A percentile compares a stretch with the other conserved stretches of the same genome.
Evolutionary conservation across 2,329 filamentous ascomycete genomes (phyloP).

Genomic region (Clonostachys sp.): DNA sequence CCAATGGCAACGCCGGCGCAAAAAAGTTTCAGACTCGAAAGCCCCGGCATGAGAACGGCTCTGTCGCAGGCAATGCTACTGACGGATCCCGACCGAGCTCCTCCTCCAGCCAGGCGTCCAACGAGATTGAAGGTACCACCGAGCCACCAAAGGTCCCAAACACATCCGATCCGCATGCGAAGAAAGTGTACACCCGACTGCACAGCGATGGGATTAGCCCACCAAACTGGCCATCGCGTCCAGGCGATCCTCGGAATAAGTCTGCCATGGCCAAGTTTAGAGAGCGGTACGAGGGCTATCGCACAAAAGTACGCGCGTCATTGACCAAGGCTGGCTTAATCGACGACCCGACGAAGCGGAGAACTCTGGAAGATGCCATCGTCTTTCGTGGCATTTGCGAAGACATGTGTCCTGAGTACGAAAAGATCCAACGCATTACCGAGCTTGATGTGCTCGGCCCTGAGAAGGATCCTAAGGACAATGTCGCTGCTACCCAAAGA

Average conservation of each 20-base stretch:
- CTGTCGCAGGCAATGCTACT: background rate
- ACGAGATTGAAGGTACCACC: slow-evolving; percentile 5
- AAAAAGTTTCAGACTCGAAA: no score
- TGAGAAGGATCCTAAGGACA: slow-evolving; percentile 43
- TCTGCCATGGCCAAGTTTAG: slow-evolving; percentile 49
- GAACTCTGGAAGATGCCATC: slow-evolving; percentile 58
- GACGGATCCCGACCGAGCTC: slow-evolving; percentile 1
- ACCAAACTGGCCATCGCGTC: slow-evolving; percentile 50
- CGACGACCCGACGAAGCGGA: slow-evolving; percentile 60
- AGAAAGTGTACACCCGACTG: slow-evolving; percentile 46
- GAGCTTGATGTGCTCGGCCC: slow-evolving; percentile 53
- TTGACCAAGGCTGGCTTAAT: slow-evolving; percentile 56
- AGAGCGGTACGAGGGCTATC: slow-evolving; percentile 51
- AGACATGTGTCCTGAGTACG: slow-evolving; percentile 66
- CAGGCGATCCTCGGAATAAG: slow-evolving; percentile 46
- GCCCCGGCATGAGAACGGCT: background rate
- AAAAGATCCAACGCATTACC: slow-evolving; percentile 58
- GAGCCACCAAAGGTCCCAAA: slow-evolving; percentile 8
- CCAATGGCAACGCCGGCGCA: background rate
- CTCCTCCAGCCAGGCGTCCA: background rate
- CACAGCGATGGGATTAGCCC: slow-evolving; percentile 48
- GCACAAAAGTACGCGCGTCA: slow-evolving; percentile 49
- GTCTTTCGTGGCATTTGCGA: slow-evolving; percentile 65
- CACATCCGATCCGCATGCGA: slow-evolving; percentile 33
- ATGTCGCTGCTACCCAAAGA: slow-evolving; percentile 40